These are phyloP conservation scores for Fusarium paranaense DNA, from an alignment of 2,329 filamentous ascomycete species.

Conservation along the genomic window DNA sequence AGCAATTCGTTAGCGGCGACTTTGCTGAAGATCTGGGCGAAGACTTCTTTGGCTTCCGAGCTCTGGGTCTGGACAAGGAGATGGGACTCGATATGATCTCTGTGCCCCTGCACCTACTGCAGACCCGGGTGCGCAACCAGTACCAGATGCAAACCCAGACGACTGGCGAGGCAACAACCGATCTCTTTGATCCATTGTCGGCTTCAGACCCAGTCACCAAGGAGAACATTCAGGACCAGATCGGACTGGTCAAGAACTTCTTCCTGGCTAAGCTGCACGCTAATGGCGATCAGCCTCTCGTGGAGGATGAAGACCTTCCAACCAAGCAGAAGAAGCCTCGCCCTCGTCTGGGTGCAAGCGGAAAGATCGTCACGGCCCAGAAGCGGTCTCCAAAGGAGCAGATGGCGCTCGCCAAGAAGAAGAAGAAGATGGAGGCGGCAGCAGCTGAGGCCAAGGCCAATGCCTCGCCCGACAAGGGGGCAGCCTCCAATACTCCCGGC, in stretches of 20 bases:
- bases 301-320: constrained; percentile 95
- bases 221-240: constrained; percentile 81
- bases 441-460: constrained; percentile 61
- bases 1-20: constrained; percentile 95
- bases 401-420: constrained; percentile 86
- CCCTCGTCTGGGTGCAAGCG: constrained; percentile 75
- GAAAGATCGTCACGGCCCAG: constrained; percentile 87
- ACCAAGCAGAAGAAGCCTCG: constrained; percentile 85
- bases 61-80: constrained; percentile 90
- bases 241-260: constrained; percentile 91
- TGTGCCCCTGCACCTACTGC: constrained; percentile 92
- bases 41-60: constrained; percentile 99
- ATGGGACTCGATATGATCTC: constrained; percentile 89
- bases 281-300: constrained; percentile 81
- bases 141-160: constrained; percentile 80
- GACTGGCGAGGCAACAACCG: constrained; percentile 67
- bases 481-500: constrained; percentile 54
- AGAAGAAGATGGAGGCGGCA: constrained; percentile 79
- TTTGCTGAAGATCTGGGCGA: constrained; percentile 98
- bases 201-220: constrained; percentile 82
- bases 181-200: constrained; percentile 75
- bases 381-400: constrained; percentile 87
- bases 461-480: constrained; percentile 50
- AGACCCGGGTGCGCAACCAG: constrained; percentile 87
- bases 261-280: constrained; percentile 90